Evolutionary conservation across 768 basidiomycete genomes (phyloP).

Genomic region (Podaxis sp.): DNA sequence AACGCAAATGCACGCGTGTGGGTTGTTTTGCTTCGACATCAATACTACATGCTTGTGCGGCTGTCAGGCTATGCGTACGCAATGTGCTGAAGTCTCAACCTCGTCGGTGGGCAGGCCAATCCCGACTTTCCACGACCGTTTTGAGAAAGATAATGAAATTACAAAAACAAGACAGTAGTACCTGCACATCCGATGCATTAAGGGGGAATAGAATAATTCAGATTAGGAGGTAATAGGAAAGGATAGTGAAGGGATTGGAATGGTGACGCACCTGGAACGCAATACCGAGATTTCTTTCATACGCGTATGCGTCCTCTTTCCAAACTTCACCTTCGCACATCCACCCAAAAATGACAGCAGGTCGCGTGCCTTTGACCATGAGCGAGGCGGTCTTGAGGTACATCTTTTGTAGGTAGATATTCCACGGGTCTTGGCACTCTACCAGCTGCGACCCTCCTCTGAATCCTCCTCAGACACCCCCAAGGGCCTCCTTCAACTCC

Average conservation of each 20-base stretch:
- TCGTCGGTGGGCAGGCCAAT: too few relatives aligned
- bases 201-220: not conserved
- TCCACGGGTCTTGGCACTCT: constrained; percentile 52
- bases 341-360: constrained; percentile 87
- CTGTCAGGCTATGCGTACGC: too few relatives aligned
- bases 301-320: constrained; percentile 94
- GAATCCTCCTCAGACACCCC: too few relatives aligned
- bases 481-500: too few relatives aligned
- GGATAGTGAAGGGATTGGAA: not conserved
- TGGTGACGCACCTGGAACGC: constrained; percentile 80
- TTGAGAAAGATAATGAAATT: too few relatives aligned
- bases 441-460: not conserved
- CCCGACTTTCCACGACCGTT: too few relatives aligned
- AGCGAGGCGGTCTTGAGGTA: constrained; percentile 93
- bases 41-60: too few relatives aligned
- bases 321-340: constrained; percentile 79
- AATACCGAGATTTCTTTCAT: constrained; percentile 90
- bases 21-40: too few relatives aligned
- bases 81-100: too few relatives aligned
- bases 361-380: constrained; percentile 89
- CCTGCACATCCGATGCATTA: not conserved
- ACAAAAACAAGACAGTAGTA: too few relatives aligned
- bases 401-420: constrained; percentile 86
- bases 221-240: not conserved
- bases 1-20: too few relatives aligned